These are phyloP conservation scores for Macrolepiota dolichaula DNA, from an alignment of 768 basidiomycete species.

Conservation along the genomic window DNA sequence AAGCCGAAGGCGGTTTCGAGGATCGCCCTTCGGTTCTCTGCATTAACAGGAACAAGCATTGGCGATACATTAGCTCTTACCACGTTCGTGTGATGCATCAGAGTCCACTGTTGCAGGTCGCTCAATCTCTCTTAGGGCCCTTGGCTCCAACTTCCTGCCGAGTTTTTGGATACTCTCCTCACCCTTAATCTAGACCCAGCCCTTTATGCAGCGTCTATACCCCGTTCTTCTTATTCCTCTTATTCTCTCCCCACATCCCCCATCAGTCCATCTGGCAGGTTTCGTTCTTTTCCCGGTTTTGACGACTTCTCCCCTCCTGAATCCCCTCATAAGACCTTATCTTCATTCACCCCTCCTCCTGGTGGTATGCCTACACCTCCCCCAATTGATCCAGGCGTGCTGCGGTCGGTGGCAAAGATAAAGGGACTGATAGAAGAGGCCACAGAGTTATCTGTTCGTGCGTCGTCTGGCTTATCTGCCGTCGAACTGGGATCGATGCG, in stretches of 20 bases:
- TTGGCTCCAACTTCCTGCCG: constrained; percentile 87
- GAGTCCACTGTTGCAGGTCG: constrained; percentile 10
- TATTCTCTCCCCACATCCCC: constrained; percentile 19
- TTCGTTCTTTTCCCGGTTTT: constrained; percentile 22
- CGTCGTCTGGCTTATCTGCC: constrained; percentile 78
- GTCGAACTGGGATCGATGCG: constrained; percentile 70
- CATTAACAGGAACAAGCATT: constrained; percentile 92
- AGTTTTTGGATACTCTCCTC: constrained; percentile 80
- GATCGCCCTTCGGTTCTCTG: constrained; percentile 66
- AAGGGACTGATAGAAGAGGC: constrained; percentile 87
- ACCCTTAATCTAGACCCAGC: constrained; percentile 75
- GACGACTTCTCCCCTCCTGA: constrained; percentile 44
- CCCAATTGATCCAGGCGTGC: constrained; percentile 87
- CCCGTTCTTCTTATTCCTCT: constrained; percentile 20
- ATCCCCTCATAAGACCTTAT: constrained; percentile 34
- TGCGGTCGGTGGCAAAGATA: constrained; percentile 71
- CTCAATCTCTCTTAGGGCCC: constrained; percentile 59
- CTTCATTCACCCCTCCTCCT: constrained; percentile 40
- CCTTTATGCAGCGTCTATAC: constrained; percentile 31
- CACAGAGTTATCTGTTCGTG: constrained; percentile 83
- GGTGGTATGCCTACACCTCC: constrained; percentile 74
- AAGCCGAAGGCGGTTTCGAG: constrained; percentile 32
- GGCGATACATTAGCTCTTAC: constrained; percentile 90
- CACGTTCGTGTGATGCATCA: constrained; percentile 53
- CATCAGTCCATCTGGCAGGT: constrained; percentile 1